A percentile compares a stretch with the other conserved stretches of the same genome.
These are phyloP conservation scores for Brassica incana DNA, from an alignment of 345 rosid genomes.

Conservation along the genomic window DNA sequence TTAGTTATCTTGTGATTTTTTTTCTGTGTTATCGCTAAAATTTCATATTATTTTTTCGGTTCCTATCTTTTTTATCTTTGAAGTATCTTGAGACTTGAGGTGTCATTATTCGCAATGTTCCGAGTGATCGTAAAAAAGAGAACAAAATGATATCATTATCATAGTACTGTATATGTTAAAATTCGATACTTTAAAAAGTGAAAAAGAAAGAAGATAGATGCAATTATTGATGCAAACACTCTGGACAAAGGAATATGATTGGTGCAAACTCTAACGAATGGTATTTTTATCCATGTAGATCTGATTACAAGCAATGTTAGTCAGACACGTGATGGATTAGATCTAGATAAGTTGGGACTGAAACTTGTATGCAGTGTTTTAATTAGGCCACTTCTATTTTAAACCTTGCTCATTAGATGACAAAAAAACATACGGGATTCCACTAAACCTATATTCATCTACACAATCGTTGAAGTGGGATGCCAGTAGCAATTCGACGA, in stretches of 20 bases:
- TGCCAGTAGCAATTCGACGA: background rate
- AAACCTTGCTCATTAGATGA: background rate
- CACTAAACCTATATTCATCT: background rate
- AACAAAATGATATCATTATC: conserved; percentile 21
- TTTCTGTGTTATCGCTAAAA: background rate
- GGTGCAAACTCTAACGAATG: conserved; percentile 8
- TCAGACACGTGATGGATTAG: background rate
- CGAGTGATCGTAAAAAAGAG: background rate
- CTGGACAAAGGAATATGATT: conserved; percentile 1
- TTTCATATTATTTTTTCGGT: background rate
- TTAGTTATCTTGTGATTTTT: background rate
- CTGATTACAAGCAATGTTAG: background rate
- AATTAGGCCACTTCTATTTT: background rate
- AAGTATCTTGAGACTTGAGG: background rate
- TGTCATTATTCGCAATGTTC: conserved; percentile 14
- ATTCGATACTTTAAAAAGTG: conserved; percentile 14
- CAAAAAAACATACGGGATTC: background rate
- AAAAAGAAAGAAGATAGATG: background rate
- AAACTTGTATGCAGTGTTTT: background rate
- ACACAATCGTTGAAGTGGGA: background rate
- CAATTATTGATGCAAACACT: conserved; percentile 25
- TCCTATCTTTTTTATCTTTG: background rate
- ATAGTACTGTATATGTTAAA: background rate
- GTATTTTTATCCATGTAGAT: conserved; percentile 17
- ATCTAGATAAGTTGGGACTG: background rate